Conservation (phyloP, 306 rosid genomes). For the Rosa persica region DNA sequence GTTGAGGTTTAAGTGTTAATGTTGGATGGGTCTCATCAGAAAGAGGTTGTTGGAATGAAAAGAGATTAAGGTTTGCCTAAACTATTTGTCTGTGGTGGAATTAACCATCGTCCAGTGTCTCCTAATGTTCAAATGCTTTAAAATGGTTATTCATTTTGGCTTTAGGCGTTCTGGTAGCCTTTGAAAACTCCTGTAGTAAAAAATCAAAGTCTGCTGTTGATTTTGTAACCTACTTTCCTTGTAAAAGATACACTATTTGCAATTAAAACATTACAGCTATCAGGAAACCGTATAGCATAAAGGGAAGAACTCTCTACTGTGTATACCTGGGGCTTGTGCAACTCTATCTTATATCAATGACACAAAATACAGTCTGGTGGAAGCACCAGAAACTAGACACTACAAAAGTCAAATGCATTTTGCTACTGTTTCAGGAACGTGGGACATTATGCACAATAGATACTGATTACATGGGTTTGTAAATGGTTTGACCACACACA, state of each 20-base stretch:
- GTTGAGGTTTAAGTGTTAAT: background rate
- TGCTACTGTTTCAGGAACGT: background rate
- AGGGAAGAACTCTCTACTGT: background rate
- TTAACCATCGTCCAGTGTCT: background rate
- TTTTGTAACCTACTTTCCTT: background rate
- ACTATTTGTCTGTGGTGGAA: background rate
- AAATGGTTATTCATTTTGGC: background rate
- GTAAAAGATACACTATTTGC: background rate
- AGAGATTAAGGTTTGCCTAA: background rate
- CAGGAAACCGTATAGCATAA: background rate
- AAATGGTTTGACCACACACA: background rate
- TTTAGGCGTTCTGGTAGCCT: background rate
- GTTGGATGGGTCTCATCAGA: background rate
- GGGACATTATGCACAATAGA: background rate
- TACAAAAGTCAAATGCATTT: background rate
- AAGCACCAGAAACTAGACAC: background rate
- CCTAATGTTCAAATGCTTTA: background rate
- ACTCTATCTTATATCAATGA: background rate
- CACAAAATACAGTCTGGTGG: background rate
- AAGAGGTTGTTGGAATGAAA: background rate
- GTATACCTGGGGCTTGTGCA: background rate
- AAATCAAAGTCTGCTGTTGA: background rate
- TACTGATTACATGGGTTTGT: background rate
- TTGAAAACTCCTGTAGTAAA: no score
- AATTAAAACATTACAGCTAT: background rate